Conservation (phyloP, 2,329 filamentous ascomycete species). For the Cercospora berteroae region DNA sequence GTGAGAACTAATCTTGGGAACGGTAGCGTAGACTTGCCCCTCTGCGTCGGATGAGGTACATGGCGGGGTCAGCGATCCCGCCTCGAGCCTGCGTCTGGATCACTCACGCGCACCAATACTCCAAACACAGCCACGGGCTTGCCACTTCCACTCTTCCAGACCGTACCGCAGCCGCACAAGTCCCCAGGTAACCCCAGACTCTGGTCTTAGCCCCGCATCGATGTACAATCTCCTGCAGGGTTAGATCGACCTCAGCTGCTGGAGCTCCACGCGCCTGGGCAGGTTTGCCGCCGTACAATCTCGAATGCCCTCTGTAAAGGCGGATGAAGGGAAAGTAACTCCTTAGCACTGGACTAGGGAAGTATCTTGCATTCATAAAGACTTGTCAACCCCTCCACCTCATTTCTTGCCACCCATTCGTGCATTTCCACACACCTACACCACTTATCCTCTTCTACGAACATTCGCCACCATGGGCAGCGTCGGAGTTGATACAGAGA, state of each 20-base stretch:
- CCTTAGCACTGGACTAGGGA: neutral
- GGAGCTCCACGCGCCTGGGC: constrained; percentile 3
- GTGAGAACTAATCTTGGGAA: neutral
- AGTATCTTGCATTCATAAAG: constrained; percentile 6
- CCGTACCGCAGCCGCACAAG: neutral
- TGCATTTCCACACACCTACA: neutral
- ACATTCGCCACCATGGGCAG: constrained; percentile 21
- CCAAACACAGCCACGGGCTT: neutral
- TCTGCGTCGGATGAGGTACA: neutral
- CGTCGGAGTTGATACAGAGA: constrained; percentile 20
- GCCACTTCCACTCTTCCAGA: neutral
- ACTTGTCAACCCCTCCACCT: neutral
- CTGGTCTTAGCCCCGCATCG: constrained; percentile 4
- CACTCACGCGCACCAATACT: neutral
- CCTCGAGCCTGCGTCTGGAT: neutral
- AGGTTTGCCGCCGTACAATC: constrained; percentile 9
- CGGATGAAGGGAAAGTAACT: constrained; percentile 12
- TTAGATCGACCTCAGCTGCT: neutral
- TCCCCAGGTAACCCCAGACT: constrained; percentile 12
- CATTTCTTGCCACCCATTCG: neutral
- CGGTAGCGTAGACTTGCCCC: neutral
- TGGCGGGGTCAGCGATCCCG: neutral
- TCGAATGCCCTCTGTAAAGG: neutral
- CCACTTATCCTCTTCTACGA: neutral
- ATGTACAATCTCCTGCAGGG: neutral